A percentile compares a stretch with the other conserved stretches of the same genome.
phyloP scores from a whole-genome alignment of 495 filamentous ascomycete genomes.

The Neurospora hispaniola region DNA sequence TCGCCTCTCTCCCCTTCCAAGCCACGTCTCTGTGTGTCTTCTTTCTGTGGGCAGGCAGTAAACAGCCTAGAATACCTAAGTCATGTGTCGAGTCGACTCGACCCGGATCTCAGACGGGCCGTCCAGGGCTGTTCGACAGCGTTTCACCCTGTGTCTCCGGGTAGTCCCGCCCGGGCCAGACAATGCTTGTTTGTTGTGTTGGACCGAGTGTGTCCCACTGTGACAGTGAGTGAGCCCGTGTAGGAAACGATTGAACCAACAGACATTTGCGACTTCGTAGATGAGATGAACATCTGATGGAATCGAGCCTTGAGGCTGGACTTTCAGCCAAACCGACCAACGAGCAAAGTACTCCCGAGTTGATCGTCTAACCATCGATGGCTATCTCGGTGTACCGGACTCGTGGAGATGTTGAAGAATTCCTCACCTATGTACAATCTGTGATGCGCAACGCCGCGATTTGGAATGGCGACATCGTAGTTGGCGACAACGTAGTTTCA shows the following conservation, averaged over 20 bases:
- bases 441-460: neutral
- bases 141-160: neutral
- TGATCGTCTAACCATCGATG: neutral
- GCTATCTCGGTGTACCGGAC: neutral
- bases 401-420: neutral
- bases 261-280: neutral
- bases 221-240: neutral
- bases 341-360: neutral
- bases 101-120: neutral
- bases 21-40: neutral
- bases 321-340: neutral
- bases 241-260: neutral
- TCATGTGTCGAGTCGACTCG: neutral
- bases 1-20: neutral
- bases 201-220: neutral
- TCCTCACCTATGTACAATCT: neutral
- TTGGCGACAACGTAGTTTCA: neutral
- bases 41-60: neutral
- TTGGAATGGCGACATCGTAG: neutral
- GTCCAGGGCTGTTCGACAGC: neutral
- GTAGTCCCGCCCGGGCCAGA: neutral
- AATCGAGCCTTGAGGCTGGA: neutral
- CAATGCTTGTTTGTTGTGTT: neutral
- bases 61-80: neutral
- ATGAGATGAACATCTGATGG: neutral